phyloP scores from a whole-genome alignment of 345 rosid species.

The Arabis hirsuta region DNA sequence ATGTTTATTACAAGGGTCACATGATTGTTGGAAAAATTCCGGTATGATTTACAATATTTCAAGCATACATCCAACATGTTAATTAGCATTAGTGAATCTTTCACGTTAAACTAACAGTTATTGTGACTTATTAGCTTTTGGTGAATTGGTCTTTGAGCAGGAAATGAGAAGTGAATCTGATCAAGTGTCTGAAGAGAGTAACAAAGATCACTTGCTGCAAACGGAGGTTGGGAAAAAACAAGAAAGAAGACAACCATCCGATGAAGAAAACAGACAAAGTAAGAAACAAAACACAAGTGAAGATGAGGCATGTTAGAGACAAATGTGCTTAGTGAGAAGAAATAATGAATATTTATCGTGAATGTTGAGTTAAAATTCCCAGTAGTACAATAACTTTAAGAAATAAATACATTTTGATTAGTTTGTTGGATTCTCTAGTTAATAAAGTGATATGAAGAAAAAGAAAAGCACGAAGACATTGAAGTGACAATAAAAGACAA shows the following conservation, averaged over 20 bases:
- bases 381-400: no score
- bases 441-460: no score
- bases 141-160: conserved; percentile 11
- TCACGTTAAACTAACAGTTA: background rate
- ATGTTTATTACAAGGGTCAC: conserved; percentile 56
- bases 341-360: no score
- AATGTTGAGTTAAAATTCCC: no score
- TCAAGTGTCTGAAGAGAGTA: conserved; percentile 15
- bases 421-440: no score
- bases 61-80: background rate
- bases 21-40: conserved; percentile 61
- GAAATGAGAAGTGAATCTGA: conserved; percentile 25
- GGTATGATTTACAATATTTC: conserved; percentile 23
- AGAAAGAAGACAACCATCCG: conserved; percentile 30
- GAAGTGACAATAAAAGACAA: no score
- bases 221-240: conserved; percentile 33
- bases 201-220: conserved; percentile 30
- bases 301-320: conserved; percentile 20
- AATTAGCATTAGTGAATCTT: background rate
- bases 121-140: background rate
- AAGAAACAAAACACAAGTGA: conserved; percentile 42
- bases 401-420: no score
- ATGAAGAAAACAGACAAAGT: conserved; percentile 36
- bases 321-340: background rate
- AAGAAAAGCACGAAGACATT: no score